phyloP scores from a whole-genome alignment of 805 yeast species.

The Starmerella etchellsii region DNA sequence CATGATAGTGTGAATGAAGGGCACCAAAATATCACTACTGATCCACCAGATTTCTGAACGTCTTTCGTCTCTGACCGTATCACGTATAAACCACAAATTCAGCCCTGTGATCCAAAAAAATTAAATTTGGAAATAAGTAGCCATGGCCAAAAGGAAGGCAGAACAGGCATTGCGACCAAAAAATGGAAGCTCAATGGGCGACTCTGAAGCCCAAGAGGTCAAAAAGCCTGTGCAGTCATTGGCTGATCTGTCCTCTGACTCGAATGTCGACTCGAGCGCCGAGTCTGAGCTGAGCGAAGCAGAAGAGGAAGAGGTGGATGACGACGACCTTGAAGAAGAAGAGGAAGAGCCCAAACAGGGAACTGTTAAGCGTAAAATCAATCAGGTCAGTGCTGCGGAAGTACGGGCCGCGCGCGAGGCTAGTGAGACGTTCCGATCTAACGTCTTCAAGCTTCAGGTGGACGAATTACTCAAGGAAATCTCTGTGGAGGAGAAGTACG shows the following conservation, averaged over 20 bases:
- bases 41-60: too few relatives aligned
- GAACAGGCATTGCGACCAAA: too few relatives aligned
- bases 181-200: background rate
- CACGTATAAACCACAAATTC: too few relatives aligned
- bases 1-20: too few relatives aligned
- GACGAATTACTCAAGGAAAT: conserved; percentile 81
- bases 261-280: background rate
- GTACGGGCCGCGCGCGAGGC: conserved; percentile 87
- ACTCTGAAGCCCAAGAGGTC: background rate
- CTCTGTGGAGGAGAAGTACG: conserved; percentile 55
- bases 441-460: conserved; percentile 87
- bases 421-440: conserved; percentile 85
- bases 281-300: background rate
- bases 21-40: too few relatives aligned
- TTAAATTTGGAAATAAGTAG: background rate
- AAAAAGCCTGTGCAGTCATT: too few relatives aligned
- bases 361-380: background rate
- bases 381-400: conserved; percentile 40
- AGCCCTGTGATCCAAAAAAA: too few relatives aligned
- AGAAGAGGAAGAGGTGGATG: background rate
- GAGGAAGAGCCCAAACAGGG: background rate
- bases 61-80: too few relatives aligned
- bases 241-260: background rate
- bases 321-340: conserved; percentile 6
- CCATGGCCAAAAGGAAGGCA: background rate